Percentiles rank a stretch among this genome's conserved stretches.
These are phyloP conservation scores for Podila clonocystis DNA, from an alignment of 192 early-diverging fungal genomes.

Conservation along the genomic window DNA sequence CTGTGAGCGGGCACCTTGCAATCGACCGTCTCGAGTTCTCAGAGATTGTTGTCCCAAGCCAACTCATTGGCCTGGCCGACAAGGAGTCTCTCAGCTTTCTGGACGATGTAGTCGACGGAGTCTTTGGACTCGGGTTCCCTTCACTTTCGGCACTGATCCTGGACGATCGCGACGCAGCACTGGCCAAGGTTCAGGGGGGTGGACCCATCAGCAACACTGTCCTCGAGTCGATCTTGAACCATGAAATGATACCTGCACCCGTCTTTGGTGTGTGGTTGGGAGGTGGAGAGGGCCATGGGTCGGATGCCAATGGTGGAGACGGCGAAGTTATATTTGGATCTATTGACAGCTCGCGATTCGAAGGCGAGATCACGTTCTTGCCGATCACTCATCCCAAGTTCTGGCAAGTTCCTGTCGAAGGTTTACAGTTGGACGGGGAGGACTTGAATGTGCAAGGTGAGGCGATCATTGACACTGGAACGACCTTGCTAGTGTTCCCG, in stretches of 20 bases:
- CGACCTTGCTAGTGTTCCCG: slow-evolving; percentile 71
- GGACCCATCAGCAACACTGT: slow-evolving; percentile 51
- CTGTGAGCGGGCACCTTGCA: slow-evolving; percentile 40
- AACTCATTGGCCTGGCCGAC: slow-evolving; percentile 69
- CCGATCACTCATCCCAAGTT: slow-evolving; percentile 61
- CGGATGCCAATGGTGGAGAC: slow-evolving; percentile 43
- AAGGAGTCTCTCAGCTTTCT: slow-evolving; percentile 64
- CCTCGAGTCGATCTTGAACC: slow-evolving; percentile 62
- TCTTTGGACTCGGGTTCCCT: slow-evolving; percentile 73
- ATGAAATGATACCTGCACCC: slow-evolving; percentile 65
- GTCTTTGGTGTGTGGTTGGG: slow-evolving; percentile 79
- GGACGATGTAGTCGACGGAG: slow-evolving; percentile 71
- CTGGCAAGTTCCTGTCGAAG: slow-evolving; percentile 65
- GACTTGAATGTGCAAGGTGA: slow-evolving; percentile 42
- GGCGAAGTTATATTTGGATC: slow-evolving; percentile 72
- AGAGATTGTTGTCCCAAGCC: slow-evolving; percentile 62
- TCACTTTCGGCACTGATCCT: slow-evolving; percentile 24
- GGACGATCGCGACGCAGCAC: slow-evolving; percentile 2
- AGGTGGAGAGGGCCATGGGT: slow-evolving; percentile 48
- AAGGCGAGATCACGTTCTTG: slow-evolving; percentile 63
- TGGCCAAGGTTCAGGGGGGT: background rate
- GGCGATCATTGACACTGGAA: slow-evolving; percentile 71
- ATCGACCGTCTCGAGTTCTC: slow-evolving; percentile 67
- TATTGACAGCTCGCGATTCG: slow-evolving; percentile 57
- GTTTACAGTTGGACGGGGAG: slow-evolving; percentile 43